Evolutionary conservation across 164 flowering plant genomes (phyloP), one percentile per base, ranked within the genome.

Genomic region (Aristolochia californica): DNA sequence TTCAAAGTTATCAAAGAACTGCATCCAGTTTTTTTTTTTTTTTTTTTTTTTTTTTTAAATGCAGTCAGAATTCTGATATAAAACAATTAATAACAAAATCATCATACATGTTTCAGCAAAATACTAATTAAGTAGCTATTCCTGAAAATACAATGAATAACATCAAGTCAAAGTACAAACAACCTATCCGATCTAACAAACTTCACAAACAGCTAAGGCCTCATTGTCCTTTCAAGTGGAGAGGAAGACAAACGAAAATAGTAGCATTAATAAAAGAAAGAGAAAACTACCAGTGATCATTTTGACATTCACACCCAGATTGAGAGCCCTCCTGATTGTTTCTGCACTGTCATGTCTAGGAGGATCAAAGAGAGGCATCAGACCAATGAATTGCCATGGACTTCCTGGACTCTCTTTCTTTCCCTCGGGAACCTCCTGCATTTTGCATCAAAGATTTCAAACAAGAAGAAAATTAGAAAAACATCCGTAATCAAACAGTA

Each of bases 291-390:
- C 99, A 38, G 99, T 93, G 44, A 93, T 93, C 99, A 93, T 93
- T 73, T 93, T 93, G 28, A 93, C 99, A 76, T 74, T 93, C 2
- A 93, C 99, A 23, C 99, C 99, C 65, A 93, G 97, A 67, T 89
- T 79, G 45, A 93, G 65, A 43, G 99, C 99, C 73, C 96, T 85
- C 69, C 97, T 81, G 57, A 93, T 93, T 15, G 99, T 93, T 61
- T 89, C 96, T 18, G 99, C 99, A 75, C 99, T 93, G 65, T 93
- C 99, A 73, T 89, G 97, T 64, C 99, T 75, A 1, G 99, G 97
- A 5, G 97, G 99, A 53, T 93, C 99, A 72, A 93, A 93, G 40
- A 93, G 91, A 49, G 97, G 99, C 85, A 93, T 63, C 16, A 93
- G 82, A 50, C 88, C 99, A 72, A 87, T 70, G 62, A 89, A 93